These are phyloP conservation scores for Colletotrichum sansevieriae DNA, from an alignment of 2,329 filamentous ascomycete species.

Conservation along the genomic window DNA sequence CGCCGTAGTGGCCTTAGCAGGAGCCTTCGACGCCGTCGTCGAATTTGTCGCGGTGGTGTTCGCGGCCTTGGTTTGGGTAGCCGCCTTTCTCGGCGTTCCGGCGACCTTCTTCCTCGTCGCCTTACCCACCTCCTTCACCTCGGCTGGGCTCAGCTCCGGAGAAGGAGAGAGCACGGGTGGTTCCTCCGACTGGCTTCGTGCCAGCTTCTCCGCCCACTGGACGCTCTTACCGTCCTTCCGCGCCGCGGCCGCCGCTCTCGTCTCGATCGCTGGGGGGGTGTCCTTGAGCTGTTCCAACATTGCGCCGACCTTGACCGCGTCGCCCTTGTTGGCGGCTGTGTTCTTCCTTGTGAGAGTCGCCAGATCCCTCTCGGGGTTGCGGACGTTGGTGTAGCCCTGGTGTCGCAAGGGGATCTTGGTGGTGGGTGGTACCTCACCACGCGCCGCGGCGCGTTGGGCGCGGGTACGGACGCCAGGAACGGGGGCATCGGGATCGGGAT, in stretches of 20 bases:
- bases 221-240: conserved; percentile 31
- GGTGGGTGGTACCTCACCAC: conserved; percentile 22
- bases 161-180: background rate
- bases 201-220: conserved; percentile 28
- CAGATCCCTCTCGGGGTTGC: conserved; percentile 57
- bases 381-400: conserved; percentile 24
- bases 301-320: conserved; percentile 49
- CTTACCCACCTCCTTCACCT: conserved; percentile 35
- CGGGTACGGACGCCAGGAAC: conserved; percentile 30
- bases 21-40: background rate
- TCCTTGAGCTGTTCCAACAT: conserved; percentile 47
- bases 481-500: background rate
- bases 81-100: conserved; percentile 1
- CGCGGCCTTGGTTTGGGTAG: background rate
- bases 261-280: background rate
- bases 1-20: background rate
- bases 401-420: conserved; percentile 34
- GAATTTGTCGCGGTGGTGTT: background rate
- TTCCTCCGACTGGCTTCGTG: conserved; percentile 33
- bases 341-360: conserved; percentile 58
- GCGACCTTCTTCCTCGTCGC: conserved; percentile 4
- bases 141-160: conserved; percentile 6
- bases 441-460: conserved; percentile 36
- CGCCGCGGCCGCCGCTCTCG: background rate
- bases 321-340: conserved; percentile 60